Conservation (phyloP, 306 rosid genomes). For the Castanea sativa region DNA sequence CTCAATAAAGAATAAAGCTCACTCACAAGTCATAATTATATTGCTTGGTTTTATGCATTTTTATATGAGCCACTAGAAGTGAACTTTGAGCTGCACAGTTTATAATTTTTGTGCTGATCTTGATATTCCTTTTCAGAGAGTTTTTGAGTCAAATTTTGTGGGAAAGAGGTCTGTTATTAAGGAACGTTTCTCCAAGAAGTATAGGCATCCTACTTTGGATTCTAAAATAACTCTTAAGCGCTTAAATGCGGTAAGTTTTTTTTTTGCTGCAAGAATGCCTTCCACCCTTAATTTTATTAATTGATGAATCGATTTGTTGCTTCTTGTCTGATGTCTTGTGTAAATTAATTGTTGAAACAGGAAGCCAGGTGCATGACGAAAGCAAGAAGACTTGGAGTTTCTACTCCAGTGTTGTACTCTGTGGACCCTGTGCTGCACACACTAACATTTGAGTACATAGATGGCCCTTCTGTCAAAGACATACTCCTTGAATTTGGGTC, state of each 20-base stretch:
- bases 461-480: slow-evolving; percentile 78
- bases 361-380: slow-evolving; percentile 95
- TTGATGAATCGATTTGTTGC: background rate
- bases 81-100: background rate
- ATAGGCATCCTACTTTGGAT: slow-evolving; percentile 89
- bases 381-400: slow-evolving; percentile 81
- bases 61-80: background rate
- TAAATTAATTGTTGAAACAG: slow-evolving; percentile 36
- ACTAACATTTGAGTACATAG: slow-evolving; percentile 69
- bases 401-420: slow-evolving; percentile 63
- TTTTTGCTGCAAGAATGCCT: background rate
- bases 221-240: slow-evolving; percentile 81
- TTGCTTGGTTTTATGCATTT: background rate
- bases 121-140: slow-evolving; percentile 46
- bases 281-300: background rate
- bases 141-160: slow-evolving; percentile 70
- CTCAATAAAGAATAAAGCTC: background rate
- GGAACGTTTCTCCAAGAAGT: slow-evolving; percentile 91
- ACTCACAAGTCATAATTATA: background rate
- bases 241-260: slow-evolving; percentile 55
- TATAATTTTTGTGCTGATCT: slow-evolving; percentile 8
- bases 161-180: slow-evolving; percentile 79
- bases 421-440: slow-evolving; percentile 67
- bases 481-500: slow-evolving; percentile 66
- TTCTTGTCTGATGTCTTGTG: slow-evolving; percentile 8